These are phyloP conservation scores for Euphorbia celastroides DNA, from an alignment of 441 rosid species.

Conservation along the genomic window DNA sequence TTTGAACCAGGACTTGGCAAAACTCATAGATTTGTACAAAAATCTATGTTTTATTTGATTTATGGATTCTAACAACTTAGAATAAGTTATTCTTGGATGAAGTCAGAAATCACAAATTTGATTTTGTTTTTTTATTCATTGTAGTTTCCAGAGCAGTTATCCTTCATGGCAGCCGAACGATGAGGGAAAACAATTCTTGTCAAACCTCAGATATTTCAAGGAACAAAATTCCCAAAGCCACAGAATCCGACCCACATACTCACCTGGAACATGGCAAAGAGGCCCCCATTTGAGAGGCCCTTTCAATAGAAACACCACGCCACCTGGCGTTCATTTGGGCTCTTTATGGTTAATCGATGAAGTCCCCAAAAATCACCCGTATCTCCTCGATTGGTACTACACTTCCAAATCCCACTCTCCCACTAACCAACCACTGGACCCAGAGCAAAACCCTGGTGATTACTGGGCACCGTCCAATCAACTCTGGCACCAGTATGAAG, in stretches of 20 bases:
- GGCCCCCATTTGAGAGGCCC: slow-evolving; percentile 39
- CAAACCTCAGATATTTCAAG: slow-evolving; percentile 68
- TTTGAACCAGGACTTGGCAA: not conserved
- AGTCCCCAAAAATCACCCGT: slow-evolving; percentile 68
- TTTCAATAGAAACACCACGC: slow-evolving; percentile 37
- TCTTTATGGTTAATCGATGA: slow-evolving; percentile 68
- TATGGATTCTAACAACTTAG: not conserved
- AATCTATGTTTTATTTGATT: not conserved
- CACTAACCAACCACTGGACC: slow-evolving; percentile 22
- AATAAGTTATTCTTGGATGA: not conserved
- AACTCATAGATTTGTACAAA: too few relatives aligned
- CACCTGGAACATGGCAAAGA: slow-evolving; percentile 44
- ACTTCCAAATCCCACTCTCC: slow-evolving; percentile 41
- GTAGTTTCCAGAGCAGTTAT: slow-evolving; percentile 87
- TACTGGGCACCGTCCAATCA: slow-evolving; percentile 48
- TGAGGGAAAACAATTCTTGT: slow-evolving; percentile 74
- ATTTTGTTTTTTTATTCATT: slow-evolving; percentile 8
- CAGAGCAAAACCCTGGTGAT: slow-evolving; percentile 37
- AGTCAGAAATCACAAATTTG: not conserved
- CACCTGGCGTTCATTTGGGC: slow-evolving; percentile 38
- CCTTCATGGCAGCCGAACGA: slow-evolving; percentile 82
- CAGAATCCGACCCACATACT: slow-evolving; percentile 31
- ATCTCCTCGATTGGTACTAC: slow-evolving; percentile 89
- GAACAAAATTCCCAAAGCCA: slow-evolving; percentile 60
- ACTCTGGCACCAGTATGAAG: slow-evolving; percentile 30